Evolutionary conservation across 1,139 yeast genomes (phyloP), one percentile per base, ranked within the genome.

Genomic region (Taphrina flavorubra): DNA sequence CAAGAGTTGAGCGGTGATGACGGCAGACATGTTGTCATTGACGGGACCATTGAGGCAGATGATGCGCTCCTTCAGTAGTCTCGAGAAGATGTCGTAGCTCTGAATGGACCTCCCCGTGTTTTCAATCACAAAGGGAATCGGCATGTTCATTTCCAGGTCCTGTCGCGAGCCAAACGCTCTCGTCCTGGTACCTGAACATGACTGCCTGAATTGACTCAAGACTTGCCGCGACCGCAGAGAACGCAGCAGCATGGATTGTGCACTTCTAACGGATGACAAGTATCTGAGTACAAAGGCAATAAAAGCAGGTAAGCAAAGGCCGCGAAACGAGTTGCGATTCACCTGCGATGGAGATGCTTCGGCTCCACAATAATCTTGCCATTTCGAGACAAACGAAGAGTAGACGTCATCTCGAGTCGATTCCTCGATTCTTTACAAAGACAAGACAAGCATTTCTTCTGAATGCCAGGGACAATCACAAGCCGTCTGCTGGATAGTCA

Each of bases 1-100:
- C 16, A 78, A 71, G 39, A 78, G 72, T 60, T 78, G 80, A 1
- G 79, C 78, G 31, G 78, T 77, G n/a, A 78, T 73, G 3, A 75
- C 69, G 16, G 79, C 75, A 3, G 79, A 74, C 65, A 76, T 67
- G 39, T 69, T 64, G 68, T 76, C 78, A 49, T 77, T 75, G 40
- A 69, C 71, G 7, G 74, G 72, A 6, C 79, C 79, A 40, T 76
- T 74, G 18, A 77, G 68, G 69, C 76, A 75, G 16, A 77, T 76
- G 67, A 77, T 77, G 36, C 79, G 71, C 51, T 77, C 79, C 10
- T 72, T 70, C 2, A 77, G 70, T 14, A 77, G 69, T 68, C 74
- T 70, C 55, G 72, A 69, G 55, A 71, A 72, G 58, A 72, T 72
- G 51, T 72, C 74, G 55, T 70, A 72, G 51, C 61, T 68, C 47